Conservation (phyloP, 805 yeast genomes). For the Candida pseudofarinosa region DNA sequence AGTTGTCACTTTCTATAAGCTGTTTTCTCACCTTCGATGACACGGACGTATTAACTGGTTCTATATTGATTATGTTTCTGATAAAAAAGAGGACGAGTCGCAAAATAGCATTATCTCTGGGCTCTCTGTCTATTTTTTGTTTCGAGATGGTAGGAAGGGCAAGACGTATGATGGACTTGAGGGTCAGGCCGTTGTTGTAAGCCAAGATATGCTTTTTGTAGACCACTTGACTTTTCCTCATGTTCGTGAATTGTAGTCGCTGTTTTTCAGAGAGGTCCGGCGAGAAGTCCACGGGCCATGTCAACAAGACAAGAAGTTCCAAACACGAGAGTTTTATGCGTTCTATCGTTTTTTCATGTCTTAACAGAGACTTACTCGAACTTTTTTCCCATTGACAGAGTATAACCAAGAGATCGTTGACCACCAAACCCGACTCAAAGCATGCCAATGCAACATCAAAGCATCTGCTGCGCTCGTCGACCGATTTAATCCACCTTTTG, state of each 20-base stretch:
- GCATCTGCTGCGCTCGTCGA: slow-evolving; percentile 67
- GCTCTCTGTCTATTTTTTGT: slow-evolving; percentile 52
- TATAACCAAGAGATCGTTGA: slow-evolving; percentile 70
- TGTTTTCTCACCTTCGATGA: slow-evolving; percentile 38
- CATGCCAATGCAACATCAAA: slow-evolving; percentile 87
- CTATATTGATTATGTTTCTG: slow-evolving; percentile 74
- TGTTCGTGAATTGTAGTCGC: slow-evolving; percentile 50
- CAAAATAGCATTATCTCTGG: slow-evolving; percentile 68
- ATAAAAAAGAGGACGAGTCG: slow-evolving; percentile 69
- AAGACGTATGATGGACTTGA: slow-evolving; percentile 66
- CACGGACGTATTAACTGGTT: slow-evolving; percentile 58
- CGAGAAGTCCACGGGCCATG: slow-evolving; percentile 78
- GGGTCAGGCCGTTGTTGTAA: slow-evolving; percentile 54
- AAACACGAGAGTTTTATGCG: slow-evolving; percentile 67
- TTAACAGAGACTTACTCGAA: slow-evolving; percentile 26
- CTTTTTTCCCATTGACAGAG: slow-evolving; percentile 66
- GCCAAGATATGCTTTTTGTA: slow-evolving; percentile 69
- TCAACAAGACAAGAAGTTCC: slow-evolving; percentile 76
- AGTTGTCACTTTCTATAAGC: slow-evolving; percentile 27
- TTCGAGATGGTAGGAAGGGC: slow-evolving; percentile 58
- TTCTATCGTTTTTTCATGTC: slow-evolving; percentile 37
- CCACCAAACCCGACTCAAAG: slow-evolving; percentile 70
- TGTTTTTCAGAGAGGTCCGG: slow-evolving; percentile 57
- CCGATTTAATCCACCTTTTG: slow-evolving; percentile 80
- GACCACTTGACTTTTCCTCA: slow-evolving; percentile 60